Percentiles rank a stretch among this genome's conserved stretches.
These are phyloP conservation scores for Recurvomyces mirabilis DNA, from an alignment of 495 filamentous ascomycete genomes.

Conservation along the genomic window DNA sequence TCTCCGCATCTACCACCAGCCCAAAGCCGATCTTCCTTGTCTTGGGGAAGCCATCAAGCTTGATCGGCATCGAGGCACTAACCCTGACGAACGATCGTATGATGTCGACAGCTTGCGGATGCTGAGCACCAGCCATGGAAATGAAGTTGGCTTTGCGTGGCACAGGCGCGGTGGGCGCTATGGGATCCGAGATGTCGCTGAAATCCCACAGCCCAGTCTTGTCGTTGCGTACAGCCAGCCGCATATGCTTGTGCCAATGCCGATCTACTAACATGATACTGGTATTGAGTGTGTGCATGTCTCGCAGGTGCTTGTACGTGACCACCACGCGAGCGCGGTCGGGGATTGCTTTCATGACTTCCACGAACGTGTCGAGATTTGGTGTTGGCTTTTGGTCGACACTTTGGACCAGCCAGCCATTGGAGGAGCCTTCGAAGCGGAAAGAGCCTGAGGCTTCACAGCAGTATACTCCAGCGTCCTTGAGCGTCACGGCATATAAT, in stretches of 20 bases:
- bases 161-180: slow-evolving; percentile 60
- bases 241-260: slow-evolving; percentile 92
- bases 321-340: slow-evolving; percentile 84
- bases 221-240: slow-evolving; percentile 85
- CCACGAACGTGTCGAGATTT: slow-evolving; percentile 76
- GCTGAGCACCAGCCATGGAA: slow-evolving; percentile 73
- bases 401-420: slow-evolving; percentile 87
- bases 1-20: slow-evolving; percentile 87
- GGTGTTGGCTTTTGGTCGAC: slow-evolving; percentile 83
- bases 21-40: slow-evolving; percentile 89
- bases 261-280: slow-evolving; percentile 86
- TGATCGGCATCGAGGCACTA: slow-evolving; percentile 81
- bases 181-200: slow-evolving; percentile 63
- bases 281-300: slow-evolving; percentile 88
- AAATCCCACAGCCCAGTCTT: slow-evolving; percentile 91
- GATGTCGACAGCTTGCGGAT: slow-evolving; percentile 81
- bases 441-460: slow-evolving; percentile 94
- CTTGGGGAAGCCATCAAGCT: slow-evolving; percentile 91
- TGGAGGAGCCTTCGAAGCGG: slow-evolving; percentile 78
- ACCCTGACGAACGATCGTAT: slow-evolving; percentile 92
- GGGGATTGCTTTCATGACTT: slow-evolving; percentile 81
- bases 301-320: slow-evolving; percentile 88
- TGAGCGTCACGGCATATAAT: slow-evolving; percentile 80
- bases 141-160: slow-evolving; percentile 79
- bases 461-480: slow-evolving; percentile 68